Base-by-base conservation (phyloP, 83 land plant species). In the Larix sibirica region DNA sequence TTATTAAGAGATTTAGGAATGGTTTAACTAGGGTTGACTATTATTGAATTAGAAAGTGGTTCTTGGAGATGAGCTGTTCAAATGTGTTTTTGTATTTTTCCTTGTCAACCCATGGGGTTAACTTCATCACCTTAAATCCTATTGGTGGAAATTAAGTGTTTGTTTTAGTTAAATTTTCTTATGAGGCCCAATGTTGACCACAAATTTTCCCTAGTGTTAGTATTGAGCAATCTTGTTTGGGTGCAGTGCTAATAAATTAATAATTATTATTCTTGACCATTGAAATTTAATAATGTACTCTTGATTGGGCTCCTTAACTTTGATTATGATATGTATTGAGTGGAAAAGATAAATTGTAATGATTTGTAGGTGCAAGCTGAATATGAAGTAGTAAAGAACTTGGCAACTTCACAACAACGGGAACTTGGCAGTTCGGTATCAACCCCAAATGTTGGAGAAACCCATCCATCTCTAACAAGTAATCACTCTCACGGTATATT, bases 351-450 rank as follows among this genome's bases (percentile, higher is more conserved):
- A 12, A 36, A 67, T 74, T 74, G 58, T 44, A 12, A 74, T 44
- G 10, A 74, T 44, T 47, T 74, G 50, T 44, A 74, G 95, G 31
- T 90, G 24, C 83, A 77, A 67, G 80, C 81, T 3, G 93, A 90
- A 62, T 92, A 90, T 84, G 88, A 82, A 64, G 86, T 86, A 50
- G 84, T 86, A 50, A 89, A 84, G 81, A 66, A 64, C 56, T 21
- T 80, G 12, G 36, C 85, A 1, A 63, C 13, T 67, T 73, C 65
- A 26, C 75, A 82, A 66, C 68, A 20, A 16, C 1, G 69, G 12
- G 78, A 54, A 10, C 42, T 66, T 9, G 73, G 63, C 33, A 83
- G 24, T 44, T 28, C 70, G 5, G 78, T 21, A 62, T 20, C 79
- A 13, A 21, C 64, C 21, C 64, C 58, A 66, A 42, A 82, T 73